phyloP scores from a whole-genome alignment of 2,329 filamentous ascomycete genomes.

The Sphaerostilbella broomeana region DNA sequence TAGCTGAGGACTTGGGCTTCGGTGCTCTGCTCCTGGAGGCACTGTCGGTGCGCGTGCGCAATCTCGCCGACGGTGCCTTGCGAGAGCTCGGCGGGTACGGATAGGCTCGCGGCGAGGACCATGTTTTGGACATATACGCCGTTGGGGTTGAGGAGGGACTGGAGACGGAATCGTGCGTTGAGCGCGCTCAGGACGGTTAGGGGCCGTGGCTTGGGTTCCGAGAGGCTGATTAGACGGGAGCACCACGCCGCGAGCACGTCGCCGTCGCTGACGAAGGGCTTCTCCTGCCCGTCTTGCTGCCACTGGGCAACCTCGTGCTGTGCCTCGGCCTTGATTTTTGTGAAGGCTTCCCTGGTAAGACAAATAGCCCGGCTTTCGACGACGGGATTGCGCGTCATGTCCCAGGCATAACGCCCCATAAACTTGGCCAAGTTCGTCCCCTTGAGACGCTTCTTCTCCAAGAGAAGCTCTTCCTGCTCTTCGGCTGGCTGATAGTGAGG shows the following conservation, averaged over 20 bases:
- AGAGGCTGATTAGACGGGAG: neutral
- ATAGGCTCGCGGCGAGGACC: slow-evolving; percentile 17
- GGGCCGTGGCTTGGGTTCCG: slow-evolving; percentile 8
- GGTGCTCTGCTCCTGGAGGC: slow-evolving; percentile 30
- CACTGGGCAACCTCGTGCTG: slow-evolving; percentile 5
- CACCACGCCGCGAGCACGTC: slow-evolving; percentile 40
- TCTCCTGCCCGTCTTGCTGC: slow-evolving; percentile 11
- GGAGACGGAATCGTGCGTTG: slow-evolving; percentile 24
- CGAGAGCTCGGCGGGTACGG: slow-evolving; percentile 19
- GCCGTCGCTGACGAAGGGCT: slow-evolving; percentile 38
- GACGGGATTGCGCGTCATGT: slow-evolving; percentile 23
- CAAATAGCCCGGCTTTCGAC: slow-evolving; percentile 34
- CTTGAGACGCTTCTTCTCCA: slow-evolving; percentile 20
- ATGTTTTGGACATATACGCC: slow-evolving; percentile 27
- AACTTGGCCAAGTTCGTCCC: slow-evolving; percentile 20
- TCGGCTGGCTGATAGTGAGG: slow-evolving; percentile 4
- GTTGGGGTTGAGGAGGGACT: slow-evolving; percentile 11
- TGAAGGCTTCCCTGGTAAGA: slow-evolving; percentile 25
- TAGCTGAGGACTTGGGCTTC: slow-evolving; percentile 26
- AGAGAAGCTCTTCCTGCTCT: slow-evolving; percentile 20
- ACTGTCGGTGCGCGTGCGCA: slow-evolving; percentile 25
- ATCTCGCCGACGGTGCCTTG: slow-evolving; percentile 21
- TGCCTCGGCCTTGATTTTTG: slow-evolving; percentile 4
- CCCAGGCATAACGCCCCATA: slow-evolving; percentile 16
- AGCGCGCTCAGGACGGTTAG: slow-evolving; percentile 21